These are phyloP conservation scores for Apostasia shenzhenica DNA, from an alignment of 106 monocot genomes.

Conservation along the genomic window DNA sequence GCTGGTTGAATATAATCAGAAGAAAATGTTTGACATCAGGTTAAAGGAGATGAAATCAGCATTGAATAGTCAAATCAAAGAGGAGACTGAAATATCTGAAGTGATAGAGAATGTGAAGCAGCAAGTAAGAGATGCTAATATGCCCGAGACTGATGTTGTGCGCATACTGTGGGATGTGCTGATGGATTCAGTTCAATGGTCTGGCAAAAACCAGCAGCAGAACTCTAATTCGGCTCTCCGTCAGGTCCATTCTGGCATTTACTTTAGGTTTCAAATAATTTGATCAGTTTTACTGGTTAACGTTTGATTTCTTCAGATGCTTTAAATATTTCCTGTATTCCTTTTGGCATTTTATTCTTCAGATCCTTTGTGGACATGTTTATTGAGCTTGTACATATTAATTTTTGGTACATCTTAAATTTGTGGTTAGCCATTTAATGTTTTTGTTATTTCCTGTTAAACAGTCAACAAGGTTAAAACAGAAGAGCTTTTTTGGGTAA, in stretches of 20 bases:
- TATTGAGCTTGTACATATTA: too few relatives aligned
- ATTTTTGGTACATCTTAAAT: too few relatives aligned
- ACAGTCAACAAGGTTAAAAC: too few relatives aligned
- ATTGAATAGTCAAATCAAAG: conserved; percentile 65
- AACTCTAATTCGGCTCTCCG: conserved; percentile 90
- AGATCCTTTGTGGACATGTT: too few relatives aligned
- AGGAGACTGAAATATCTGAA: conserved; percentile 77
- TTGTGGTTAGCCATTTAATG: too few relatives aligned
- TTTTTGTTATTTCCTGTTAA: too few relatives aligned
- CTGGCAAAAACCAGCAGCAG: conserved; percentile 99
- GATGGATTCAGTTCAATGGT: conserved; percentile 99
- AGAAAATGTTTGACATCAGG: conserved; percentile 92
- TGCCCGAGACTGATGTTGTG: conserved; percentile 87
- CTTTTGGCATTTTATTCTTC: too few relatives aligned
- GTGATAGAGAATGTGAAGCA: conserved; percentile 81
- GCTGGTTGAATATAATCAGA: conserved; percentile 91
- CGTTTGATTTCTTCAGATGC: too few relatives aligned
- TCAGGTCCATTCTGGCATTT: conserved; percentile 23
- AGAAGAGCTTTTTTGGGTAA: too few relatives aligned
- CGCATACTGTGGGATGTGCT: conserved; percentile 92
- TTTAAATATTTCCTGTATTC: too few relatives aligned
- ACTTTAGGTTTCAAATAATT: too few relatives aligned
- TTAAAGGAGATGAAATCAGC: conserved; percentile 84
- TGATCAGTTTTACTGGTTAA: too few relatives aligned
- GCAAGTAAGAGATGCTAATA: conserved; percentile 70